Percentiles rank a stretch among this genome's conserved stretches.
Conservation (phyloP, 2,329 filamentous ascomycete genomes). For the Calonectria ilicicola region DNA sequence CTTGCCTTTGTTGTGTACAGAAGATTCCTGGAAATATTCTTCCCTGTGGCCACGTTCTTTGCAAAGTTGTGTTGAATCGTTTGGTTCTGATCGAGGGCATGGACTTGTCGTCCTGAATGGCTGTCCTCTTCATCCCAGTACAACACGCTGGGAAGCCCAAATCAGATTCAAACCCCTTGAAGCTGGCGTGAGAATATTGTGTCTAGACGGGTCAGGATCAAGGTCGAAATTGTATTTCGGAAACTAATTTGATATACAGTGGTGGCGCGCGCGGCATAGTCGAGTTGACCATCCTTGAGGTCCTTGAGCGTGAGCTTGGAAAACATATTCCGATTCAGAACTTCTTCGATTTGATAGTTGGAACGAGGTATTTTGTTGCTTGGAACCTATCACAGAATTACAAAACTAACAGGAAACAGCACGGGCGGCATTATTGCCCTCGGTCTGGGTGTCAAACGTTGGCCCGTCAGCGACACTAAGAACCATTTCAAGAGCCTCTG, state of each 20-base stretch:
- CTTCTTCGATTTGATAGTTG: constrained; percentile 21
- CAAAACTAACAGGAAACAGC: not conserved
- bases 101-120: not conserved
- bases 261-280: constrained; percentile 10
- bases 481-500: not conserved
- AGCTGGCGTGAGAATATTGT: constrained; percentile 13
- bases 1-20: constrained; percentile 14
- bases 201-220: constrained; percentile 10
- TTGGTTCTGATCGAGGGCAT: not conserved
- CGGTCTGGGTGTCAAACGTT: constrained; percentile 13
- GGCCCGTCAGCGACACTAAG: not conserved
- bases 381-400: no score
- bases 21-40: constrained; percentile 15
- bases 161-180: constrained; percentile 18
- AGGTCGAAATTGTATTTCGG: not conserved
- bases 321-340: not conserved
- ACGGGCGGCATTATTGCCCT: constrained; percentile 22
- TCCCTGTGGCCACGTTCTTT: constrained; percentile 15
- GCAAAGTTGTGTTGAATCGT: constrained; percentile 14
- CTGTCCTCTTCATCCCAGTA: constrained; percentile 8
- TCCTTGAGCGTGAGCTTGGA: constrained; percentile 7
- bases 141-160: not conserved
- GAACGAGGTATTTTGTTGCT: constrained; percentile 13
- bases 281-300: not conserved
- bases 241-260: not conserved